These are phyloP conservation scores for Fusarium begoniae DNA, from an alignment of 2,329 filamentous ascomycete species.

Conservation along the genomic window DNA sequence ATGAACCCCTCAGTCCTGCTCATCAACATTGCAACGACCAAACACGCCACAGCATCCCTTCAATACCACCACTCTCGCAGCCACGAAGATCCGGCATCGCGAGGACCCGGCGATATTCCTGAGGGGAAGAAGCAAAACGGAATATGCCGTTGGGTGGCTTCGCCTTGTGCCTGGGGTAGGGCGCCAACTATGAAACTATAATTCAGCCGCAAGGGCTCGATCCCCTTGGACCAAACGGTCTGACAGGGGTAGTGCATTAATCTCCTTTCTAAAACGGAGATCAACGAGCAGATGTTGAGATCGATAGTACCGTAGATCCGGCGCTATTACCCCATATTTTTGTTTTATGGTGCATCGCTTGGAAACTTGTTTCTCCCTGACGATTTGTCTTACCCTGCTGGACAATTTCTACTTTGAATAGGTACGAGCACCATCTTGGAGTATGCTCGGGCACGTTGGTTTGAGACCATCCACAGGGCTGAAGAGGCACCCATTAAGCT, in stretches of 20 bases:
- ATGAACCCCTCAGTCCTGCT: background rate
- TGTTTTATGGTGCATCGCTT: background rate
- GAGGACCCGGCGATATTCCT: background rate
- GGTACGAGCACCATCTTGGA: background rate
- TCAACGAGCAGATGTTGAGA: background rate
- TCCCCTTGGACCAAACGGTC: background rate
- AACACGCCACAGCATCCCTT: background rate
- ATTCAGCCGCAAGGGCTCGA: conserved; percentile 19
- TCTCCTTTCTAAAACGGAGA: conserved; percentile 14
- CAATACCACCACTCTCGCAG: background rate
- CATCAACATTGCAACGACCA: background rate
- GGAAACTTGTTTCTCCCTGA: background rate
- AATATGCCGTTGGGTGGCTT: background rate
- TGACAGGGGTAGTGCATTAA: background rate
- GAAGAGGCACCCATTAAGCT: background rate
- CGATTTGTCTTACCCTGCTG: background rate
- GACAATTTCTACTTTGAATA: background rate
- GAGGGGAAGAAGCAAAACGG: background rate
- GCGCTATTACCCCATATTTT: background rate
- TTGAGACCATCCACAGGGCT: background rate
- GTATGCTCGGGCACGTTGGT: accelerated
- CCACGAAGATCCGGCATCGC: background rate
- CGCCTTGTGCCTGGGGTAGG: conserved; percentile 15
- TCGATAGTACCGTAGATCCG: background rate
- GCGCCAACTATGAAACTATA: conserved; percentile 10